A percentile compares a stretch with the other conserved stretches of the same genome.
Conservation (phyloP, 768 basidiomycete species). For the Pluteus cervinus region DNA sequence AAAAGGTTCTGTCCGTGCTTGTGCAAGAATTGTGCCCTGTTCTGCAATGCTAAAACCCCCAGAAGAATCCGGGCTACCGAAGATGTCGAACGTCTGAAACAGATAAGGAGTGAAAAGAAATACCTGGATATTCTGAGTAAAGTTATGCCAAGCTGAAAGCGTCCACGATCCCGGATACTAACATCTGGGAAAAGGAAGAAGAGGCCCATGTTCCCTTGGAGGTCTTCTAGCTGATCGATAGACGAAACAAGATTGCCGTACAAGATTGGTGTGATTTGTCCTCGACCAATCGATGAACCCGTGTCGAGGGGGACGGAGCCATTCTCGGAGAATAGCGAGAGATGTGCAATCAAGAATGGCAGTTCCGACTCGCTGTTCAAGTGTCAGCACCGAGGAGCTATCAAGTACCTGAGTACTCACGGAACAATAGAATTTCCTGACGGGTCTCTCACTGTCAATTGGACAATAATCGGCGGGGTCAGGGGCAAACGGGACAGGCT, state of each 20-base stretch:
- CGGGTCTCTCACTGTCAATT: slow-evolving; percentile 67
- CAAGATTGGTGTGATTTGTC: slow-evolving; percentile 52
- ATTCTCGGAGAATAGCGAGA: slow-evolving; percentile 69
- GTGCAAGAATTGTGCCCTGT: slow-evolving; percentile 62
- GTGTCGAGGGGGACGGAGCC: slow-evolving; percentile 59
- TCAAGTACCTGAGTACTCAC: slow-evolving; percentile 44
- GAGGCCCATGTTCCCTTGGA: slow-evolving; percentile 73
- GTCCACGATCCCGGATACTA: slow-evolving; percentile 73
- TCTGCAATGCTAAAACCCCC: slow-evolving; percentile 46
- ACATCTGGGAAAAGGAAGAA: slow-evolving; percentile 92
- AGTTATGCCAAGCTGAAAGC: slow-evolving; percentile 68
- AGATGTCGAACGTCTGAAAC: slow-evolving; percentile 7
- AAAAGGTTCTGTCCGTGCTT: slow-evolving; percentile 69
- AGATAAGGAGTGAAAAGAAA: slow-evolving; percentile 16
- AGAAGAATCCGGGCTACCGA: slow-evolving; percentile 33
- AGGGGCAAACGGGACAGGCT: slow-evolving; percentile 77
- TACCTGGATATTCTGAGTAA: slow-evolving; percentile 73
- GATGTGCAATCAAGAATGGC: slow-evolving; percentile 81
- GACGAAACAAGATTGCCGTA: slow-evolving; percentile 86
- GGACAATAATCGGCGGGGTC: slow-evolving; percentile 79
- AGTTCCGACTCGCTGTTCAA: slow-evolving; percentile 70
- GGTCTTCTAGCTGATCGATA: slow-evolving; percentile 72
- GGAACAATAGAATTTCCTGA: slow-evolving; percentile 68
- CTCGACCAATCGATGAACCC: slow-evolving; percentile 48
- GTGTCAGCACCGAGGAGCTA: slow-evolving; percentile 7